phyloP scores from a whole-genome alignment of 148 eudicot species.

The Gaultheria prostrata region DNA sequence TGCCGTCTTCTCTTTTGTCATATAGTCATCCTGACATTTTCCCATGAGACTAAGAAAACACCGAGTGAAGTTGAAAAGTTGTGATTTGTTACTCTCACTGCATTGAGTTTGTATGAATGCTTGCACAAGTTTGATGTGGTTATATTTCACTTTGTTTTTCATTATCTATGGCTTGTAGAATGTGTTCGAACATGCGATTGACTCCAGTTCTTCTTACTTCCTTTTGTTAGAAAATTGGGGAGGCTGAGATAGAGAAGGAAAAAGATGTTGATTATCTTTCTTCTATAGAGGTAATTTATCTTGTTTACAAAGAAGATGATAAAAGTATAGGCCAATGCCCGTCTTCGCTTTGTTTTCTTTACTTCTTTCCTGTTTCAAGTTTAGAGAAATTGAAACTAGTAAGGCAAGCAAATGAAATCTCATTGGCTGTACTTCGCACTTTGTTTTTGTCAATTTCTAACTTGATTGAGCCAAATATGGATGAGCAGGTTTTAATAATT shows the following conservation, averaged over 20 bases:
- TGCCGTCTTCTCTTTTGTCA: not conserved
- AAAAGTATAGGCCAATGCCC: not conserved
- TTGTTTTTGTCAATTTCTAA: not conserved
- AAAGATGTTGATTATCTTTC: constrained; percentile 91
- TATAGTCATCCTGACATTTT: not conserved
- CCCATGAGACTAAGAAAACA: too few relatives aligned
- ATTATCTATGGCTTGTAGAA: not conserved
- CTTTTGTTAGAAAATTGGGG: constrained; percentile 76
- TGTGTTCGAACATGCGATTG: not conserved
- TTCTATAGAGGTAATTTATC: constrained; percentile 74
- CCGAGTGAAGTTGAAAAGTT: not conserved
- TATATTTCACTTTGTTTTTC: not conserved
- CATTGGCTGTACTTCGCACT: not conserved
- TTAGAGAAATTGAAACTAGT: not conserved
- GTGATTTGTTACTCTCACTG: constrained; percentile 13
- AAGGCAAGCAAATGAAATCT: not conserved
- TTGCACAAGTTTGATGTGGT: not conserved
- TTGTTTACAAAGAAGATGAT: not conserved
- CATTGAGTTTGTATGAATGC: not conserved
- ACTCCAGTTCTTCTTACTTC: constrained; percentile 4
- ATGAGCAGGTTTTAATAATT: constrained; percentile 66
- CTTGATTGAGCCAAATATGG: constrained; percentile 13
- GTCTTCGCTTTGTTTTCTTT: not conserved
- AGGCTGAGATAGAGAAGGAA: constrained; percentile 59
- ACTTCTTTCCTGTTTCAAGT: not conserved